phyloP scores from a whole-genome alignment of 2,329 filamentous ascomycete species.

The Clarireedia homoeocarpa region DNA sequence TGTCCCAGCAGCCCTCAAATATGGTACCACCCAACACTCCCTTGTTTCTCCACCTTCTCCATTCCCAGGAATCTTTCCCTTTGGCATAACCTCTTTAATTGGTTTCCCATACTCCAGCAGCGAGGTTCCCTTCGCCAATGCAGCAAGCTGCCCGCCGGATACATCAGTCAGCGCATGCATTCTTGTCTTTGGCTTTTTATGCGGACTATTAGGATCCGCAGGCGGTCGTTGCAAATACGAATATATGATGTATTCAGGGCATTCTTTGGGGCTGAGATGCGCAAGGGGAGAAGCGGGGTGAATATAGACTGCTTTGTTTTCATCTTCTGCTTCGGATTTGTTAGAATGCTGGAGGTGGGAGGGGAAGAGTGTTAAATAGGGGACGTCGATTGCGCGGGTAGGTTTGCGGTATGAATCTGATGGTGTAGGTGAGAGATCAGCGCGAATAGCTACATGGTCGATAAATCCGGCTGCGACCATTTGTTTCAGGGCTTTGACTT shows the following conservation, averaged over 20 bases:
- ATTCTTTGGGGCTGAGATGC: constrained; percentile 58
- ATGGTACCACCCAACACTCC: constrained; percentile 78
- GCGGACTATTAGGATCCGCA: constrained; percentile 38
- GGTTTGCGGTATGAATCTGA: constrained; percentile 62
- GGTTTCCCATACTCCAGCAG: constrained; percentile 83
- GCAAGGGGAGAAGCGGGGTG: constrained; percentile 81
- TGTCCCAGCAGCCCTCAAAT: constrained; percentile 59
- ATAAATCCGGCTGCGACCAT: constrained; percentile 90
- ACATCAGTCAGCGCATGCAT: constrained; percentile 85
- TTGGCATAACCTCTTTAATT: constrained; percentile 66
- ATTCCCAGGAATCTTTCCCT: constrained; percentile 29
- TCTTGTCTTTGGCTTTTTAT: constrained; percentile 63
- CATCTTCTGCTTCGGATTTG: constrained; percentile 27
- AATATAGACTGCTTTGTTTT: constrained; percentile 67
- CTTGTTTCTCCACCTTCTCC: constrained; percentile 42
- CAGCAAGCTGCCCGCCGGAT: constrained; percentile 65
- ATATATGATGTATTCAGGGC: constrained; percentile 85
- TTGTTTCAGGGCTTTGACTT: constrained; percentile 76
- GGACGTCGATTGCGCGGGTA: constrained; percentile 81
- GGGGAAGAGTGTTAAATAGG: constrained; percentile 79
- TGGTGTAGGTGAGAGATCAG: constrained; percentile 71
- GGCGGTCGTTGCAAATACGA: constrained; percentile 63
- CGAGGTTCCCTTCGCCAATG: constrained; percentile 76
- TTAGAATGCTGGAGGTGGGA: constrained; percentile 35
- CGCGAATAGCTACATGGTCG: constrained; percentile 88